A percentile compares a stretch with the other conserved stretches of the same genome.
These are phyloP conservation scores for Solanum tarijense DNA, from an alignment of 257 asterid species.

Conservation along the genomic window DNA sequence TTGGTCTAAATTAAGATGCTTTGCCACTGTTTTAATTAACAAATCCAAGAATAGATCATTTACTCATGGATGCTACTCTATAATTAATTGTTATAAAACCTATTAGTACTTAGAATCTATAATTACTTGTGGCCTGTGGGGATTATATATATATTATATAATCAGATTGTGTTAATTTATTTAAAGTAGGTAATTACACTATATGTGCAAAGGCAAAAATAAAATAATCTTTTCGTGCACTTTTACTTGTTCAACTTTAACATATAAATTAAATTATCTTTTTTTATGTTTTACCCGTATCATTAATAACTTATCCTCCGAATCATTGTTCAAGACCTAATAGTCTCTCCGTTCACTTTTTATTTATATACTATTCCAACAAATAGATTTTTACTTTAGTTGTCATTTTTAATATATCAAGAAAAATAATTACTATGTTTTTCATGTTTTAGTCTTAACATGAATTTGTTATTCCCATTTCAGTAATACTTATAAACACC, in stretches of 20 bases:
- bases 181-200: neutral
- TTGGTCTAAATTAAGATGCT: neutral
- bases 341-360: neutral
- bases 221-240: rapidly evolving
- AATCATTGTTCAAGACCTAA: neutral
- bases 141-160: neutral
- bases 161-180: neutral
- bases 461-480: no score
- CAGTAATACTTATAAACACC: no score
- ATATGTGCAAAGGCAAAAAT: no score
- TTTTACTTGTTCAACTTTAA: neutral
- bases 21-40: neutral
- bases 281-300: neutral
- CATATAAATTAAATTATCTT: neutral
- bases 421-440: no score
- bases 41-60: neutral
- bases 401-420: no score
- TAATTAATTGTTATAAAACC: neutral
- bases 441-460: no score
- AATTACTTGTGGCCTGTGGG: neutral
- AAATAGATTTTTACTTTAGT: no score
- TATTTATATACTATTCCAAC: rapidly evolving
- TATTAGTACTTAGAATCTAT: neutral
- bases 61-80: neutral
- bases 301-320: neutral